phyloP scores from a whole-genome alignment of 1,284 basidiomycete species.

The Cryptococcus jaspeensis region DNA sequence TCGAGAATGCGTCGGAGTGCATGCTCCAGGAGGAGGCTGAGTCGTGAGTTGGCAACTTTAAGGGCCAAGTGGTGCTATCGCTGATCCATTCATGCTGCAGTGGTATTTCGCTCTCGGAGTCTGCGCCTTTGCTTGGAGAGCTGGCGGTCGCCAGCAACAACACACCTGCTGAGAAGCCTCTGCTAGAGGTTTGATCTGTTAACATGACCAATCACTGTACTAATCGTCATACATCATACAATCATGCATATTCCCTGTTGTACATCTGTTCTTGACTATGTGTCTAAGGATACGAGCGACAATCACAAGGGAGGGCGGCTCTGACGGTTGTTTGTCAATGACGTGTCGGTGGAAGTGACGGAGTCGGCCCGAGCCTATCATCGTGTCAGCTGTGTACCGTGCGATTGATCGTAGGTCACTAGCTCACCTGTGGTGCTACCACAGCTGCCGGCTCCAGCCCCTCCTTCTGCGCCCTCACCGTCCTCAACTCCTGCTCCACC shows the following conservation, averaged over 20 bases:
- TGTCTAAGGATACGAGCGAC: neutral
- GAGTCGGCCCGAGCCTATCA: constrained; percentile 26
- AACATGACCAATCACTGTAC: neutral
- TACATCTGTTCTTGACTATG: neutral
- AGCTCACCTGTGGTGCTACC: constrained; percentile 18
- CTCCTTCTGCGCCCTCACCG: constrained; percentile 67
- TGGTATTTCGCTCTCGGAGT: too few relatives aligned
- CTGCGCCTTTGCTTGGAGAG: neutral
- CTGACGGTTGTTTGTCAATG: constrained; percentile 21
- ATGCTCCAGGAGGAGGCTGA: neutral
- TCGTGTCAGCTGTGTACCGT: neutral
- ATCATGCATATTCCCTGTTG: neutral
- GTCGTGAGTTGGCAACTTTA: neutral
- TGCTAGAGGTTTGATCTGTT: neutral
- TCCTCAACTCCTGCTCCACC: constrained; percentile 75
- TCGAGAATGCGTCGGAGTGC: constrained; percentile 1
- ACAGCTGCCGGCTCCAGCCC: constrained; percentile 36
- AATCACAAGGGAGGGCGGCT: constrained; percentile 10
- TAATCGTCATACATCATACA: neutral
- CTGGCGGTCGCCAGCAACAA: neutral
- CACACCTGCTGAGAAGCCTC: neutral
- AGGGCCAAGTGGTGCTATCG: neutral
- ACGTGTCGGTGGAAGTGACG: constrained; percentile 39
- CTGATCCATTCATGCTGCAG: too few relatives aligned
- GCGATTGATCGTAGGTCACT: neutral